Base-by-base conservation (phyloP, 2,329 filamentous ascomycete species). In the Diaporthe sp. region DNA sequence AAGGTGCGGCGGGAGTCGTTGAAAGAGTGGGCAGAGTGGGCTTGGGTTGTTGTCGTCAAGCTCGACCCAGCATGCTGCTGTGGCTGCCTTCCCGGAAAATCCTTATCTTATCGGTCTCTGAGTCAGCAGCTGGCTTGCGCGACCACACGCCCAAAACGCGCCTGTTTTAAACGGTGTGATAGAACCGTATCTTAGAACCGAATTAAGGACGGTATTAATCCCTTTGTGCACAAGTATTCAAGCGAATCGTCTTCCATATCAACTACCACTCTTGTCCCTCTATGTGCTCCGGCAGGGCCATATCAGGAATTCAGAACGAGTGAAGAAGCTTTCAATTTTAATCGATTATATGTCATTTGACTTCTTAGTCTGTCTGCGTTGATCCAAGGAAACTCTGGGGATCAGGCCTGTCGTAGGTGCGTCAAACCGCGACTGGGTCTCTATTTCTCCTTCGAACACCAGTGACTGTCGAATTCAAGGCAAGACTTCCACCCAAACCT, bases 91-190 rank as follows among this genome's bases (percentile, higher is more conserved):
- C 61, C 51, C 49, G 44, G 46, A 42, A 67, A 67, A 34, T 65
- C 39, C 71, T 73, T 73, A 73, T 73, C 71, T 65, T 73, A 65
- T 65, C 58, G n/a, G 22, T 12, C 46, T 49, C 46, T 51, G 31
- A 37, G 57, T 72, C 73, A 69, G 46, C 65, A 53, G 31, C 12
- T 51, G 62, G 12, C 46, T 68, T 8, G 31, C 4, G 22, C 8
- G 13, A 37, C 46, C 12, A 5, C 25, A 13, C 7, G 6, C 31
- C 28, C 37, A n/a, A 17, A n/a, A 12, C 61, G 44, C 31, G 13
- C 12, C 12, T 4, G 39, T 34, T 12, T n/a, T n/a, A 67, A 59
- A 59, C 31, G 57, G 62, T 19, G 42, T 13, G 25, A 6, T 44
- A 19, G 15, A 25, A n/a, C 28, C 28, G 61, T 2, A 15, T 22